phyloP scores from a whole-genome alignment of 192 early-diverging fungal genomes.

The Linnemannia zychae region DNA sequence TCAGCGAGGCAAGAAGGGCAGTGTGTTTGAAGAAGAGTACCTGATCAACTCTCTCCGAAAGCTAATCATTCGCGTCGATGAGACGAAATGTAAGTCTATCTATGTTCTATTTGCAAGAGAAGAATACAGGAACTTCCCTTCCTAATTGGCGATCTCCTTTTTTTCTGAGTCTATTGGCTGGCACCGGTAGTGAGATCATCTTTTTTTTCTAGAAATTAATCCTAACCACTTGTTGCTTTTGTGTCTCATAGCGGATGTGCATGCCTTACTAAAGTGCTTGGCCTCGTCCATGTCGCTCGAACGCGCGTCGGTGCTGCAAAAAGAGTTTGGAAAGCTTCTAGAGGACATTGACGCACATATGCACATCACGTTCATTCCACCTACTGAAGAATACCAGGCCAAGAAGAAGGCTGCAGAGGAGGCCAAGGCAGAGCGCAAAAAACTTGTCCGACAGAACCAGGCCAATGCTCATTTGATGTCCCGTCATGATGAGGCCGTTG shows the following conservation, averaged over 20 bases:
- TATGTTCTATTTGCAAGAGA: not conserved
- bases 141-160: not conserved
- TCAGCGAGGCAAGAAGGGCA: conserved; percentile 90
- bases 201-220: not conserved
- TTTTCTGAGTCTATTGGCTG: not conserved
- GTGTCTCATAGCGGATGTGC: conserved; percentile 64
- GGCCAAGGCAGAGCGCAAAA: conserved; percentile 51
- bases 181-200: not conserved
- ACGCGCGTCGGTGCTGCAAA: conserved; percentile 65
- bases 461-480: conserved; percentile 48
- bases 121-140: not conserved
- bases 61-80: conserved; percentile 68
- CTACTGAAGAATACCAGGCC: conserved; percentile 42
- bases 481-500: conserved; percentile 49
- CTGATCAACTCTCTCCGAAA: conserved; percentile 79
- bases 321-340: conserved; percentile 62
- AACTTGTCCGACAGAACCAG: conserved; percentile 46
- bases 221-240: not conserved
- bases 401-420: conserved; percentile 57
- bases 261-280: conserved; percentile 64
- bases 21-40: conserved; percentile 92
- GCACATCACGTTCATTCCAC: conserved; percentile 67
- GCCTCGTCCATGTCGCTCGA: conserved; percentile 61
- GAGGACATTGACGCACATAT: conserved; percentile 51
- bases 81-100: conserved; percentile 64